phyloP scores from a whole-genome alignment of 257 asterid genomes.

The Gardenia jasminoides region DNA sequence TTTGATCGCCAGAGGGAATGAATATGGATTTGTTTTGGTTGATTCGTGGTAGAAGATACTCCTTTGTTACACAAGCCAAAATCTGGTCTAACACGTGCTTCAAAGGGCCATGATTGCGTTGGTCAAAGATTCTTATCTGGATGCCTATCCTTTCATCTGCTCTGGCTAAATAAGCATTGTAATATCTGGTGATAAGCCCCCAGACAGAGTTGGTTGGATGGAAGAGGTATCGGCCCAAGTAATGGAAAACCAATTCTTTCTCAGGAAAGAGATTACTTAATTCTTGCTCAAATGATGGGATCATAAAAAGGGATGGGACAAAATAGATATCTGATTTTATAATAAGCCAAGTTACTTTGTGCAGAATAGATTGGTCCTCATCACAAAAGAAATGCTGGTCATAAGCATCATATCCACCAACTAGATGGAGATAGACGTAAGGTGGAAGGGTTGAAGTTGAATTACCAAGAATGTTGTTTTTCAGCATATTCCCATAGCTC shows the following conservation, averaged over 20 bases:
- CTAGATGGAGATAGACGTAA: conserved; percentile 59
- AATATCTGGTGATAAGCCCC: conserved; percentile 63
- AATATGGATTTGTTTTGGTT: conserved; percentile 20
- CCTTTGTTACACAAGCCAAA: conserved; percentile 45
- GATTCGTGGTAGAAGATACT: conserved; percentile 46
- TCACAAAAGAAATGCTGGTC: conserved; percentile 73
- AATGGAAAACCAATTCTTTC: conserved; percentile 66
- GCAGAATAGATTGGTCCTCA: conserved; percentile 46
- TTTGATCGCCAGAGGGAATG: conserved; percentile 11
- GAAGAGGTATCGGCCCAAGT: conserved; percentile 64
- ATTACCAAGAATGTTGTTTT: conserved; percentile 32
- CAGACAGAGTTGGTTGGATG: conserved; percentile 76
- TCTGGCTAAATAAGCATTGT: conserved; percentile 50
- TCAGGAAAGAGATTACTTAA: conserved; percentile 61
- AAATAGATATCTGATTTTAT: conserved; percentile 65
- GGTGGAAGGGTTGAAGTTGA: conserved; percentile 27
- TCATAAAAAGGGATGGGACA: conserved; percentile 62
- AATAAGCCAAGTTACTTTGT: conserved; percentile 56
- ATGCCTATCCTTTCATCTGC: conserved; percentile 64
- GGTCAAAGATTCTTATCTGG: conserved; percentile 56
- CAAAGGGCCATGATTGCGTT: conserved; percentile 30
- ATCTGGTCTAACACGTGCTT: conserved; percentile 65
- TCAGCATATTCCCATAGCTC: conserved; percentile 59
- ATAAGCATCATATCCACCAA: conserved; percentile 51
- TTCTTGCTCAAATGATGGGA: conserved; percentile 58